phyloP scores from a whole-genome alignment of 2,329 filamentous ascomycete species.

The Colletotrichum tanaceti region DNA sequence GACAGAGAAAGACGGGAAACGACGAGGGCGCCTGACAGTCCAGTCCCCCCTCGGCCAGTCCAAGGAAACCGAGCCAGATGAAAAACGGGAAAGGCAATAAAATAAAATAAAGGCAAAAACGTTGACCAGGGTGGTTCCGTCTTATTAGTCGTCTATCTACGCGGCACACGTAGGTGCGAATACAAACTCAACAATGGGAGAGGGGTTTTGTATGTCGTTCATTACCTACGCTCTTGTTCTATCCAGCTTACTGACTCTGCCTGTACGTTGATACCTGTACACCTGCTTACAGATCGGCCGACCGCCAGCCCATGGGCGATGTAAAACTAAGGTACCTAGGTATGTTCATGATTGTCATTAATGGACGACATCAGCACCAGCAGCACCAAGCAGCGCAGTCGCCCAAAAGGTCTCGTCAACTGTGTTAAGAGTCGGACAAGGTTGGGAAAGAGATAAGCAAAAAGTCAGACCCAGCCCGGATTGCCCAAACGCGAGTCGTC shows the following conservation, averaged over 20 bases:
- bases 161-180: conserved; percentile 26
- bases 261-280: neutral
- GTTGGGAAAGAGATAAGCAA: neutral
- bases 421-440: neutral
- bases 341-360: conserved; percentile 8
- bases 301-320: neutral
- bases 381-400: neutral
- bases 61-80: conserved; percentile 30
- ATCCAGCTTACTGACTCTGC: neutral
- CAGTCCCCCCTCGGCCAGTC: conserved; percentile 17
- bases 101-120: conserved; percentile 23
- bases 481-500: neutral
- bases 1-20: conserved; percentile 2
- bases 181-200: conserved; percentile 1
- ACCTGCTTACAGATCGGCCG: neutral
- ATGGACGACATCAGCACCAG: neutral
- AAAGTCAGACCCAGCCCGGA: neutral
- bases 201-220: neutral
- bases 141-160: conserved; percentile 31
- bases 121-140: conserved; percentile 33
- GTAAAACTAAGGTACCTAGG: too few relatives aligned
- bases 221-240: neutral
- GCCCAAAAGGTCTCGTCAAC: neutral
- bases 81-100: conserved; percentile 33
- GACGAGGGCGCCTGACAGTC: conserved; percentile 15